A percentile compares a stretch with the other conserved stretches of the same genome.
Evolutionary conservation across 2,329 filamentous ascomycete species (phyloP).

Genomic region (Trichoderma guizhouense): DNA sequence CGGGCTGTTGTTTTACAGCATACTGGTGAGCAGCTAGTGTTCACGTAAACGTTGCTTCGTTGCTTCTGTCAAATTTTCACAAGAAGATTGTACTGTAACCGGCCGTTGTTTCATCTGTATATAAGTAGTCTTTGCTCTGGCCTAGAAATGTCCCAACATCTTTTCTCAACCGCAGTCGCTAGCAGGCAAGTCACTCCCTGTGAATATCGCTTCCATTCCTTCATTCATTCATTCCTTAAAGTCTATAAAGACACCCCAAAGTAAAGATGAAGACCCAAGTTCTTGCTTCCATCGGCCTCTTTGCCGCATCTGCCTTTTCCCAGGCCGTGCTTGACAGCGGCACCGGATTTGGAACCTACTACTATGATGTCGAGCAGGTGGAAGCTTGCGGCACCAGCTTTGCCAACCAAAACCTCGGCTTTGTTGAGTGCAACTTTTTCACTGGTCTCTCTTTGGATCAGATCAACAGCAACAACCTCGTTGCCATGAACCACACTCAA

Average conservation of each 20-base stretch:
- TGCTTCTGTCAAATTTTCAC: background rate
- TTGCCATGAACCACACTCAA: conserved; percentile 22
- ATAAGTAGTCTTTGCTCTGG: background rate
- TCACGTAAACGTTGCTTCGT: background rate
- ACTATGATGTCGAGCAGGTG: conserved; percentile 16
- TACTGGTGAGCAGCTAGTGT: background rate
- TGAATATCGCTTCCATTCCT: too few relatives aligned
- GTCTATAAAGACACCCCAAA: background rate
- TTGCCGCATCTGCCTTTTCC: background rate
- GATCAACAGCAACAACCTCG: conserved; percentile 20
- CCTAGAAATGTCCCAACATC: background rate
- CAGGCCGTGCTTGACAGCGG: conserved; percentile 14
- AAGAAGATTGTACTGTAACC: background rate
- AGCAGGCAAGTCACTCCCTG: background rate
- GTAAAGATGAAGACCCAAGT: conserved; percentile 1
- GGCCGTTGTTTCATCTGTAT: background rate
- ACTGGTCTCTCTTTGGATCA: conserved; percentile 11
- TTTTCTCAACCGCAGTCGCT: background rate
- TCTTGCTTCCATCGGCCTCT: background rate
- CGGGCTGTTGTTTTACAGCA: background rate
- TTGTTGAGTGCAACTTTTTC: conserved; percentile 15
- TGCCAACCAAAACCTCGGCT: conserved; percentile 5
- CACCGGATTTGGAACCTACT: conserved; percentile 19
- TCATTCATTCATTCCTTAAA: background rate
- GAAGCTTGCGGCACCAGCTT: conserved; percentile 6